A percentile compares a stretch with the other conserved stretches of the same genome.
These are phyloP conservation scores for Penicillium sp. DNA, from an alignment of 2,329 filamentous ascomycete genomes.

Conservation along the genomic window DNA sequence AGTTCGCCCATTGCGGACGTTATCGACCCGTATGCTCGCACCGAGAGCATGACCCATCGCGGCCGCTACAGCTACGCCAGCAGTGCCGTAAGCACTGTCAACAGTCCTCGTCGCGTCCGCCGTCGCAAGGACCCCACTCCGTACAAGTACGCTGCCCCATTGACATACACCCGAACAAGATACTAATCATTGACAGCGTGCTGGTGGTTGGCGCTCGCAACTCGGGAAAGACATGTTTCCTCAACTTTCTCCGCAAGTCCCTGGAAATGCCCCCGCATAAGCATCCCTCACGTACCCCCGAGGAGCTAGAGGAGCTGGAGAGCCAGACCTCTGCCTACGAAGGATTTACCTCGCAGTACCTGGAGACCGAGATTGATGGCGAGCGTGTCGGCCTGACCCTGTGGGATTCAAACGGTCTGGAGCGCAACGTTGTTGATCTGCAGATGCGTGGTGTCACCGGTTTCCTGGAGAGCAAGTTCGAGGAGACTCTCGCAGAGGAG, in stretches of 20 bases:
- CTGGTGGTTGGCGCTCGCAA: constrained; percentile 84
- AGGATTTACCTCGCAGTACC: constrained; percentile 81
- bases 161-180: too few relatives aligned
- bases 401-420: constrained; percentile 94
- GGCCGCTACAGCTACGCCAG: constrained; percentile 95
- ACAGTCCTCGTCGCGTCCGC: constrained; percentile 86
- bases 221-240: constrained; percentile 93
- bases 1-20: constrained; percentile 35
- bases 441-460: constrained; percentile 87
- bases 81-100: constrained; percentile 84
- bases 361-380: constrained; percentile 91
- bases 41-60: constrained; percentile 94
- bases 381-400: constrained; percentile 90
- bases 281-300: constrained; percentile 56
- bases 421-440: constrained; percentile 92
- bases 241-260: constrained; percentile 88
- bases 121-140: constrained; percentile 96
- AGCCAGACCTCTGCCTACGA: constrained; percentile 55
- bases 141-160: constrained; percentile 80
- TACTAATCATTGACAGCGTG: constrained; percentile 57
- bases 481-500: constrained; percentile 95
- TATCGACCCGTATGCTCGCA: constrained; percentile 74
- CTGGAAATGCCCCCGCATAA: constrained; percentile 81
- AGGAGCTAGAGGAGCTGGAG: constrained; percentile 55
- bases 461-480: constrained; percentile 96